Percentiles rank a stretch among this genome's conserved stretches.
phyloP scores from a whole-genome alignment of 257 asterid genomes.

The Solanum piurae region DNA sequence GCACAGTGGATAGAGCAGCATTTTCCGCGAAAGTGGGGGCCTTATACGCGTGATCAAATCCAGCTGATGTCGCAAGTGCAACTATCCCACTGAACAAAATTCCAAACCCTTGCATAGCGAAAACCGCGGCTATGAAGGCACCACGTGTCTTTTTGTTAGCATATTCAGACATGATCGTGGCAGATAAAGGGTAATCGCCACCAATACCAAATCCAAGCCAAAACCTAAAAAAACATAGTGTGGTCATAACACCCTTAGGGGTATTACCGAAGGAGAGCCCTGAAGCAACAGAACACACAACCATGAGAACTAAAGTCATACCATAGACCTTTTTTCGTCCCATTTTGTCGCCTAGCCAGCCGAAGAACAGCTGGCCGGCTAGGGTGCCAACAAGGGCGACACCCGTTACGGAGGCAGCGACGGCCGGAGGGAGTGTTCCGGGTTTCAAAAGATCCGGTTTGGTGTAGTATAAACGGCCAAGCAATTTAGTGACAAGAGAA shows the following conservation, averaged over 20 bases:
- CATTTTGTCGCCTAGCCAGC: slow-evolving; percentile 6
- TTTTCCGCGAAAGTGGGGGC: not conserved
- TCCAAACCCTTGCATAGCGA: slow-evolving; percentile 5
- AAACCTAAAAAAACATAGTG: slow-evolving; percentile 5
- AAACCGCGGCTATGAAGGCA: not conserved
- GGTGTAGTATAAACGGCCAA: not conserved
- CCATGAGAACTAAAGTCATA: slow-evolving; percentile 3
- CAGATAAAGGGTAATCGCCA: slow-evolving; percentile 2
- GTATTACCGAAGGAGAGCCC: not conserved
- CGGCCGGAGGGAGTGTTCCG: not conserved
- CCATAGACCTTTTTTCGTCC: slow-evolving; percentile 5
- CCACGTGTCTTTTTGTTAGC: slow-evolving; percentile 7
- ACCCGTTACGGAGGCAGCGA: not conserved
- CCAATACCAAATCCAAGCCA: slow-evolving; percentile 8
- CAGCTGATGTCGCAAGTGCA: not conserved
- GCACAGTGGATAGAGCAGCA: not conserved
- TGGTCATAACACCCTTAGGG: not conserved
- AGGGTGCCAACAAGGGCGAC: not conserved
- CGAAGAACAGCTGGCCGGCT: not conserved
- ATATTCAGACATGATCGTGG: slow-evolving; percentile 5
- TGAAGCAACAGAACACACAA: not conserved
- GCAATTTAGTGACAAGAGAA: slow-evolving; percentile 1
- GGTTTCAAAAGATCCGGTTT: slow-evolving; percentile 1
- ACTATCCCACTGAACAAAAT: slow-evolving; percentile 1
- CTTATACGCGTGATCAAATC: not conserved